These are phyloP conservation scores for Myrica gale DNA, from an alignment of 306 rosid genomes.

Conservation along the genomic window DNA sequence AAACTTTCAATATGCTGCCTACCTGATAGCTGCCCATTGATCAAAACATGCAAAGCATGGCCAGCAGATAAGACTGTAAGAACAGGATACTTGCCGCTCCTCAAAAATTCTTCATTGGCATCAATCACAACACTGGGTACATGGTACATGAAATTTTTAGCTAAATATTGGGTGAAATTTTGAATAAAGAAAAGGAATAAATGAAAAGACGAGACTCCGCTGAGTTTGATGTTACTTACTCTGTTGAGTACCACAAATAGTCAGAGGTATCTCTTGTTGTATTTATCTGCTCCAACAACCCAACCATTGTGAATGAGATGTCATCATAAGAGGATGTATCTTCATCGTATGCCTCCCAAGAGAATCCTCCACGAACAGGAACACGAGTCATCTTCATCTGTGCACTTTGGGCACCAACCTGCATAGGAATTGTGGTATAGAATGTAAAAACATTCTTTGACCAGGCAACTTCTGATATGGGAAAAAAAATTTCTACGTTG, in stretches of 20 bases:
- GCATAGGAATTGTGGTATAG: constrained; percentile 21
- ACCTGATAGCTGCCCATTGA: constrained; percentile 83
- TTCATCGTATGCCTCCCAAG: constrained; percentile 83
- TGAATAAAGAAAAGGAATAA: background rate
- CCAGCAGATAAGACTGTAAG: constrained; percentile 88
- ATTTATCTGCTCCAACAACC: constrained; percentile 90
- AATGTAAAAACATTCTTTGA: background rate
- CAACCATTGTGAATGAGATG: constrained; percentile 62
- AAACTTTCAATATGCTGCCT: constrained; percentile 20
- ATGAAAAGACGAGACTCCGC: background rate
- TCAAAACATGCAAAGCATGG: constrained; percentile 90
- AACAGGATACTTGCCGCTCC: constrained; percentile 63
- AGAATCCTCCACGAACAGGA: constrained; percentile 82
- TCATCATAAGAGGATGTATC: constrained; percentile 69
- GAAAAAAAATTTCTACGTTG: no score
- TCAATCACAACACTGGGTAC: constrained; percentile 67
- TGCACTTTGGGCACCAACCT: constrained; percentile 85
- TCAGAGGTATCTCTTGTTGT: constrained; percentile 89
- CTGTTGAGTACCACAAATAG: constrained; percentile 96
- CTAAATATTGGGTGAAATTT: constrained; percentile 10
- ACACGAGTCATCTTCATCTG: constrained; percentile 84
- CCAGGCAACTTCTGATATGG: background rate
- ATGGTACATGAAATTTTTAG: constrained; percentile 6
- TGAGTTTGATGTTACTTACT: constrained; percentile 58
- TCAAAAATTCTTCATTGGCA: constrained; percentile 67